A percentile compares a stretch with the other conserved stretches of the same genome.
phyloP scores from a whole-genome alignment of 805 yeast species.

The Babjeviella inositovora region DNA sequence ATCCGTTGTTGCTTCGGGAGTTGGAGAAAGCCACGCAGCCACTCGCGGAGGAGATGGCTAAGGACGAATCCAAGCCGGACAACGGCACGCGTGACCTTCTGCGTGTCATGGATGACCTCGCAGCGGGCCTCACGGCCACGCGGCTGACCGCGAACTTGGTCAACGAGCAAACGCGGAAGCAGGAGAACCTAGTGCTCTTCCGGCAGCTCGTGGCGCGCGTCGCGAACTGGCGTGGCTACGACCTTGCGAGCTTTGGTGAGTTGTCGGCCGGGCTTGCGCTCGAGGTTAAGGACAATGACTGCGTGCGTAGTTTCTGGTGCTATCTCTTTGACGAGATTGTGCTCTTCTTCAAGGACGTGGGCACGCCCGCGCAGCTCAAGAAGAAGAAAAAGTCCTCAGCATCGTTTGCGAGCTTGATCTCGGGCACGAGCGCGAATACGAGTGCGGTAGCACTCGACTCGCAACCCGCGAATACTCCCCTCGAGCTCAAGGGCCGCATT shows the following conservation, averaged over 20 bases:
- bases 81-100: conserved; percentile 9
- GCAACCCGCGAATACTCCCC: too few species aligned
- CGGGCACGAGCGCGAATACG: conserved; percentile 13
- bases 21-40: conserved; percentile 49
- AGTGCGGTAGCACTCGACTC: conserved; percentile 11
- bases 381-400: conserved; percentile 17
- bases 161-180: conserved; percentile 85
- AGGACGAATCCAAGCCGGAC: conserved; percentile 3
- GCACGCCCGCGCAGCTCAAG: conserved; percentile 15
- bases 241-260: conserved; percentile 69
- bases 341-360: conserved; percentile 48
- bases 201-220: conserved; percentile 61
- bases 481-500: conserved; percentile 73
- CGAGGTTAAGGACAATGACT: conserved; percentile 50
- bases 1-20: conserved; percentile 72
- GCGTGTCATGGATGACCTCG: too few species aligned
- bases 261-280: conserved; percentile 61
- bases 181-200: conserved; percentile 67
- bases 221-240: conserved; percentile 85
- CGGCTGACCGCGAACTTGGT: conserved; percentile 50
- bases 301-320: too few species aligned
- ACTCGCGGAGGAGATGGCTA: too few species aligned
- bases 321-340: conserved; percentile 71
- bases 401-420: conserved; percentile 17
- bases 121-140: too few species aligned